phyloP scores from a whole-genome alignment of 306 rosid species.

The Prunus mongolica region DNA sequence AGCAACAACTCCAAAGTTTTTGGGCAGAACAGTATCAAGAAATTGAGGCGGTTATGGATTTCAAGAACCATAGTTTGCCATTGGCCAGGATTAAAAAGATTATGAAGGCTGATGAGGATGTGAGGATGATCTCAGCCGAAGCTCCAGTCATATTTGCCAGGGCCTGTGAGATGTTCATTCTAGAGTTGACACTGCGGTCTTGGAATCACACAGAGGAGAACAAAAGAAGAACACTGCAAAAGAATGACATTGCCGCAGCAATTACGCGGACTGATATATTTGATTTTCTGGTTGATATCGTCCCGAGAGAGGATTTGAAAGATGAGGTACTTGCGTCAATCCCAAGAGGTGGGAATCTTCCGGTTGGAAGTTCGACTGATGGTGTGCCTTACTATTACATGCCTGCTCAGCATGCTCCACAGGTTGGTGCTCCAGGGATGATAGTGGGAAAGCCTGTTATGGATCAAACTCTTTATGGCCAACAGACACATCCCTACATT shows the following conservation, averaged over 20 bases:
- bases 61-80: slow-evolving; percentile 46
- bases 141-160: slow-evolving; percentile 54
- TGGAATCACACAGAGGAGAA: slow-evolving; percentile 56
- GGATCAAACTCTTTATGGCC: slow-evolving; percentile 36
- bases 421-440: slow-evolving; percentile 36
- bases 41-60: slow-evolving; percentile 33
- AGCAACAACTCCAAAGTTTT: slow-evolving; percentile 39
- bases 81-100: slow-evolving; percentile 63
- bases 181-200: slow-evolving; percentile 54
- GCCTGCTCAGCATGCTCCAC: slow-evolving; percentile 38
- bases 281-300: slow-evolving; percentile 58
- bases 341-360: slow-evolving; percentile 30
- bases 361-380: slow-evolving; percentile 36
- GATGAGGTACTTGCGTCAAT: slow-evolving; percentile 35
- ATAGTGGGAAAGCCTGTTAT: slow-evolving; percentile 40
- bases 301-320: slow-evolving; percentile 46
- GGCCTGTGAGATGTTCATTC: slow-evolving; percentile 72
- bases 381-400: slow-evolving; percentile 47
- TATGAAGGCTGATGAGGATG: slow-evolving; percentile 63
- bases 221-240: slow-evolving; percentile 50
- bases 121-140: slow-evolving; percentile 57
- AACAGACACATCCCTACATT: slow-evolving; percentile 25
- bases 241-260: slow-evolving; percentile 56
- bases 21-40: slow-evolving; percentile 43
- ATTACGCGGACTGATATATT: slow-evolving; percentile 52